Percentiles rank a stretch among this genome's conserved stretches.
These are phyloP conservation scores for Aspergillus fijiensis DNA, from an alignment of 2,329 filamentous ascomycete species.

Conservation along the genomic window DNA sequence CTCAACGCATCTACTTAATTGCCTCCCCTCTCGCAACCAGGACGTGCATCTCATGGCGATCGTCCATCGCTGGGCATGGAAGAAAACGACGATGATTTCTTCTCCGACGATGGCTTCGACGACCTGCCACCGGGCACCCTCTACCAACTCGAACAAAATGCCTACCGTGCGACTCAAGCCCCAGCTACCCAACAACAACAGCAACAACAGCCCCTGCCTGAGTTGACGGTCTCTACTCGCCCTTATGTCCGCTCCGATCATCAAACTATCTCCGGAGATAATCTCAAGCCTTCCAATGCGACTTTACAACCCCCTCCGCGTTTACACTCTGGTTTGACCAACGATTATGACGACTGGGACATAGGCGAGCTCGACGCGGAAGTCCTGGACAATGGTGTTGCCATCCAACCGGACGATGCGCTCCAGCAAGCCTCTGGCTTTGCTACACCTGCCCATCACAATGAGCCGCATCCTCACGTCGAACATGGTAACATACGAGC, in stretches of 20 bases:
- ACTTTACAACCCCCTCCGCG: slow-evolving; percentile 29
- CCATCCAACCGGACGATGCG: slow-evolving; percentile 4
- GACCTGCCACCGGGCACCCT: slow-evolving; percentile 44
- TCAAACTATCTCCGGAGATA: slow-evolving; percentile 2
- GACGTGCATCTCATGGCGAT: slow-evolving; percentile 29
- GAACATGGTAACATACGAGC: not conserved
- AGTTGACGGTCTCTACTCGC: slow-evolving; percentile 4
- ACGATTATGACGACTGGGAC: slow-evolving; percentile 44
- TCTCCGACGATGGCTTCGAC: slow-evolving; percentile 50
- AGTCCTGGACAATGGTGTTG: slow-evolving; percentile 39
- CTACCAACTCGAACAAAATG: slow-evolving; percentile 47
- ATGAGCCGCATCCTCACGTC: slow-evolving; percentile 17
- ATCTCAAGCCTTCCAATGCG: slow-evolving; percentile 13
- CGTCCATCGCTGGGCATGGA: slow-evolving; percentile 43
- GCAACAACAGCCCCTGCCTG: slow-evolving; percentile 9
- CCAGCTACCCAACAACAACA: slow-evolving; percentile 25
- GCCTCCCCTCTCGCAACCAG: not conserved
- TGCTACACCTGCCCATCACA: slow-evolving; percentile 6
- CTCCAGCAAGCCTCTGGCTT: slow-evolving; percentile 16
- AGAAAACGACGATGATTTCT: slow-evolving; percentile 49
- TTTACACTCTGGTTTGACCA: slow-evolving; percentile 38
- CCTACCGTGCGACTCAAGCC: slow-evolving; percentile 45
- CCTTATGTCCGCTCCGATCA: not conserved
- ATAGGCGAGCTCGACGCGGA: slow-evolving; percentile 46
- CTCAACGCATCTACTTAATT: not conserved